A percentile compares a stretch with the other conserved stretches of the same genome.
Conservation (phyloP, 768 basidiomycete species). For the Tricholoma flavovirens region DNA sequence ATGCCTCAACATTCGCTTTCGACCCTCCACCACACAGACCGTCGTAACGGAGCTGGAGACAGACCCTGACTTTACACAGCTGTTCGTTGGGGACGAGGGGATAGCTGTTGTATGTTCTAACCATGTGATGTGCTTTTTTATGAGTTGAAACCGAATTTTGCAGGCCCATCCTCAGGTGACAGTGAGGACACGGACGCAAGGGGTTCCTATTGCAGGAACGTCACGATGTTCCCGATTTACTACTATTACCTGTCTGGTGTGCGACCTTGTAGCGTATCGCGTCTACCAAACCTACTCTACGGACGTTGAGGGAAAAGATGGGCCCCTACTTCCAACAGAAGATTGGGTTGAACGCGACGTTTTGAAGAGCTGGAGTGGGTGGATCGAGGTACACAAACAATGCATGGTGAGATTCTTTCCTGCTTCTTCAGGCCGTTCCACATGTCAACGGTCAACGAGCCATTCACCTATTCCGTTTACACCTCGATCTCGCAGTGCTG, state of each 20-base stretch:
- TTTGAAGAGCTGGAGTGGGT: slow-evolving; percentile 61
- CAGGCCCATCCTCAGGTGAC: slow-evolving; percentile 70
- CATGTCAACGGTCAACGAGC: not conserved
- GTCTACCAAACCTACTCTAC: slow-evolving; percentile 53
- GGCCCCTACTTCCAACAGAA: slow-evolving; percentile 61
- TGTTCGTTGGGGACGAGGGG: slow-evolving; percentile 64
- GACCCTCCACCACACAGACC: slow-evolving; percentile 27
- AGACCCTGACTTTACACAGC: slow-evolving; percentile 41
- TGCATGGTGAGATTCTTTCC: slow-evolving; percentile 46
- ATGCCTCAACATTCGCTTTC: slow-evolving; percentile 68
- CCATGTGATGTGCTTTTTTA: slow-evolving; percentile 4
- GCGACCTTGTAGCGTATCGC: slow-evolving; percentile 61
- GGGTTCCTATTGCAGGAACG: slow-evolving; percentile 35
- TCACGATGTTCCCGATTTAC: slow-evolving; percentile 53
- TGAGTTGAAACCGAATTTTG: slow-evolving; percentile 10
- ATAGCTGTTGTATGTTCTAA: slow-evolving; percentile 51
- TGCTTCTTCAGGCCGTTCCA: slow-evolving; percentile 23
- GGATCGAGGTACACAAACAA: slow-evolving; percentile 64
- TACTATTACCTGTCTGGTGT: slow-evolving; percentile 64
- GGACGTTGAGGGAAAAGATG: slow-evolving; percentile 56
- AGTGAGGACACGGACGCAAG: slow-evolving; percentile 51
- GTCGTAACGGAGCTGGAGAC: slow-evolving; percentile 25
- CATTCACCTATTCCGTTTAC: slow-evolving; percentile 1
- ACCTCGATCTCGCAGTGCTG: slow-evolving; percentile 1
- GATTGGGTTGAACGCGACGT: slow-evolving; percentile 75